These are phyloP conservation scores for Floccularia luteovirens DNA, from an alignment of 768 basidiomycete genomes.

Conservation along the genomic window DNA sequence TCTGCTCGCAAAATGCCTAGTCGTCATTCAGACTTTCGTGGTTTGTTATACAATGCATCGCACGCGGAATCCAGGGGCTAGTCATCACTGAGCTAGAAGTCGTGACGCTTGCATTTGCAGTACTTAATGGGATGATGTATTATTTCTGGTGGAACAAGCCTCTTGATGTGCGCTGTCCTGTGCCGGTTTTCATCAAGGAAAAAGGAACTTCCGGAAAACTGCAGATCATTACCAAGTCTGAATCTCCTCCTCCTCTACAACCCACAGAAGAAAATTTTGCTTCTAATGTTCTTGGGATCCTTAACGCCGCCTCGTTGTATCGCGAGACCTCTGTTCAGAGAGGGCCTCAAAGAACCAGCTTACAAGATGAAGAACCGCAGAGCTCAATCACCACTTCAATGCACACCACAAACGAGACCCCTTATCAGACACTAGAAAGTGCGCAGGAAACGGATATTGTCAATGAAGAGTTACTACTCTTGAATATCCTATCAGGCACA, in stretches of 20 bases:
- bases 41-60: slow-evolving; percentile 1
- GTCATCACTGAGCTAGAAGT: slow-evolving; percentile 1
- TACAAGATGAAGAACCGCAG: too few relatives aligned
- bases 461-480: too few relatives aligned
- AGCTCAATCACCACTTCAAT: too few relatives aligned
- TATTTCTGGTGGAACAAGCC: slow-evolving; percentile 3
- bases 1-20: slow-evolving; percentile 1
- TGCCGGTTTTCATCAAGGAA: neutral
- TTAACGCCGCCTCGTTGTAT: too few relatives aligned
- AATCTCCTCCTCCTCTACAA: too few relatives aligned
- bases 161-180: slow-evolving; percentile 1
- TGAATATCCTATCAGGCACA: too few relatives aligned
- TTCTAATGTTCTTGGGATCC: too few relatives aligned
- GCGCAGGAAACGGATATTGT: too few relatives aligned
- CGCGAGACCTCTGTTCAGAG: neutral
- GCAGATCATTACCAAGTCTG: neutral
- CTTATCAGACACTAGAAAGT: too few relatives aligned
- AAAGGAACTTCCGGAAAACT: too few relatives aligned
- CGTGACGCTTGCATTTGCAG: slow-evolving; percentile 1
- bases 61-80: neutral
- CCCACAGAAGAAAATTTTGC: too few relatives aligned
- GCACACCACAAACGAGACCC: too few relatives aligned
- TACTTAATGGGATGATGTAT: slow-evolving; percentile 1
- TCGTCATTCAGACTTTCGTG: slow-evolving; percentile 1
- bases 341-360: neutral